These are phyloP conservation scores for Aspergillus ellipticus DNA, from an alignment of 495 filamentous ascomycete species.

Conservation along the genomic window DNA sequence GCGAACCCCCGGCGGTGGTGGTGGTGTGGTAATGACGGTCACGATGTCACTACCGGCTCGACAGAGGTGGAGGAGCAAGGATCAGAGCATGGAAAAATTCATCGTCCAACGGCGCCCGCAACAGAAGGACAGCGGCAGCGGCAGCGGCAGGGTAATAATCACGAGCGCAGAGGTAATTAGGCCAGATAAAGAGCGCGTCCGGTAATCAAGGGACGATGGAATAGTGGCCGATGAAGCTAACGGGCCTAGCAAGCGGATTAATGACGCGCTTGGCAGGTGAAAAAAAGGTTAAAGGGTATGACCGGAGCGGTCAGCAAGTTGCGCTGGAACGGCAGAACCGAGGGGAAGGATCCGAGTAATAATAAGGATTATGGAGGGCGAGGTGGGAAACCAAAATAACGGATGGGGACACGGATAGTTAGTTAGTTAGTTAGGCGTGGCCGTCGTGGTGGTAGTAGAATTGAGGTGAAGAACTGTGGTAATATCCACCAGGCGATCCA, in stretches of 20 bases:
- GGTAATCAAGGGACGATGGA: neutral
- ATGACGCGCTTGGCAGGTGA: slow-evolving; percentile 2
- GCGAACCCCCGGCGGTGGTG: neutral
- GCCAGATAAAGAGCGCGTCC: neutral
- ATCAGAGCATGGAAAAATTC: slow-evolving; percentile 1
- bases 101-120: neutral
- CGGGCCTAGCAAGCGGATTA: neutral
- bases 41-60: neutral
- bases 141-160: neutral
- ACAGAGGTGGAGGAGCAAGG: slow-evolving; percentile 1
- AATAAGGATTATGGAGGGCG: neutral
- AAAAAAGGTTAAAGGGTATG: slow-evolving; percentile 2
- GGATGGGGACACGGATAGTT: neutral
- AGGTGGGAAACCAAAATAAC: slow-evolving; percentile 5
- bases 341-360: slow-evolving; percentile 2
- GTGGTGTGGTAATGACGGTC: neutral
- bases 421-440: neutral
- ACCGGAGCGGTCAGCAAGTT: slow-evolving; percentile 4
- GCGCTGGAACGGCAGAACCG: slow-evolving; percentile 2
- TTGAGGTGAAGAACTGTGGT: slow-evolving; percentile 2
- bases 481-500: slow-evolving; percentile 1
- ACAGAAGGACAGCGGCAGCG: neutral
- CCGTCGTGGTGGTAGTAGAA: slow-evolving; percentile 1
- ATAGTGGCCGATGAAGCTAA: slow-evolving; percentile 5
- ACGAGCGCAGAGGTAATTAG: neutral